A percentile compares a stretch with the other conserved stretches of the same genome.
phyloP scores from a whole-genome alignment of 1,139 yeast species.

The Yamadazyma membranifaciens region DNA sequence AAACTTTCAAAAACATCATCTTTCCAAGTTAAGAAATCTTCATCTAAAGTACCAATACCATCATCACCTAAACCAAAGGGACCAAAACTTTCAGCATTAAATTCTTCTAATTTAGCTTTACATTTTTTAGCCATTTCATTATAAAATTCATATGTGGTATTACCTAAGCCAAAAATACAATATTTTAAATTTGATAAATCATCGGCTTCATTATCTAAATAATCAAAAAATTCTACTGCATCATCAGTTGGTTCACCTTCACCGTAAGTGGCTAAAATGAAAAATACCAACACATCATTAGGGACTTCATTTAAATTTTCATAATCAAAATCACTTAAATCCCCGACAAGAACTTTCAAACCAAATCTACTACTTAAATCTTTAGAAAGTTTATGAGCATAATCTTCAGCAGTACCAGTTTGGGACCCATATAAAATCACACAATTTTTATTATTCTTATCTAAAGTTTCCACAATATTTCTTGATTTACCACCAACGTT shows the following conservation, averaged over 20 bases:
- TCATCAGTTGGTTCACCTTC: conserved; percentile 99
- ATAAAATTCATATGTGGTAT: conserved; percentile 88
- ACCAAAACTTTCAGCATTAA: conserved; percentile 74
- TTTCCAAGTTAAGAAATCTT: conserved; percentile 92
- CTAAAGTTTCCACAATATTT: conserved; percentile 64
- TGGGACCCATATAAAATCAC: conserved; percentile 92
- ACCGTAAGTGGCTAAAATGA: conserved; percentile 91
- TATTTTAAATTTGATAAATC: conserved; percentile 63
- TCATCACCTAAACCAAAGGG: conserved; percentile 90
- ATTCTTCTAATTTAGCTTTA: conserved; percentile 42
- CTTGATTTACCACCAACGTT: conserved; percentile 44
- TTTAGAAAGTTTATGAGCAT: conserved; percentile 84
- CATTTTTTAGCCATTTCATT: conserved; percentile 78
- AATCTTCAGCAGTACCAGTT: conserved; percentile 99
- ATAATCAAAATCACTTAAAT: conserved; percentile 79
- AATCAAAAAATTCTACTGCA: conserved; percentile 71
- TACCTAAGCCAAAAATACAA: conserved; percentile 87
- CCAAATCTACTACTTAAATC: conserved; percentile 84
- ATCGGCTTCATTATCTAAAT: conserved; percentile 57
- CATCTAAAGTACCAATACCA: conserved; percentile 92
- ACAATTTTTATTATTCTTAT: conserved; percentile 67
- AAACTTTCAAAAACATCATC: conserved; percentile 68
- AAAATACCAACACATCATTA: conserved; percentile 56
- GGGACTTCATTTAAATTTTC: conserved; percentile 64
- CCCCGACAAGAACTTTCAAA: conserved; percentile 81